Base-by-base conservation (phyloP, 2,329 filamentous ascomycete species). In the Davidsoniella virescens region DNA sequence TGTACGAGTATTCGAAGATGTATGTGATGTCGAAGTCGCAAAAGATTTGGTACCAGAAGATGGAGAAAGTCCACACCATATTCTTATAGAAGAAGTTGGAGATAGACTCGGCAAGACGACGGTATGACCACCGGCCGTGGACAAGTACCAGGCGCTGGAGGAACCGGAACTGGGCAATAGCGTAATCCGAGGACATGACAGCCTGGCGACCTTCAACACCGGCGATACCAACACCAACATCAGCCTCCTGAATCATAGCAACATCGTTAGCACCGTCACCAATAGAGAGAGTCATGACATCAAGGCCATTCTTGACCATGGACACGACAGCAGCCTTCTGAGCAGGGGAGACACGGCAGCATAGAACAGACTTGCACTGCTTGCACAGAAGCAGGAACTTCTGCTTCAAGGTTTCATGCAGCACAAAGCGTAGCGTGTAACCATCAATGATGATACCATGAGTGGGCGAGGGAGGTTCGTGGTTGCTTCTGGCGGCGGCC, bases 61-160 rank as follows among this genome's bases (percentile, higher is more conserved):
- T 84, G 41, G 83, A 77, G 61, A 95, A 90, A 0, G 87, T 92
- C 92, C 92, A 98, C 48, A 96, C 83, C 66, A 98, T 84, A 70
- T 96, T 98, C 82, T 98, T 98, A 78, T 96, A 98, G 72, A 98
- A 98, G 73, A 98, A 98, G 65, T 98, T 98, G 64, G 87, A 87
- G 60, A 93, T 95, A 44, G 82, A 85, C 69, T 98, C 92, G 26
- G 83, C 87, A 63, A 98, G 70, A 58, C 92, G 80, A 49, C 90
- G 78, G 67, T 98, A 98, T n/a, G 87, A 94, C 86, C 88, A 95
- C 52, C 88, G 78, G 52, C 88, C 88, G 62, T 95, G 88, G 4
- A 95, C 87, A 17, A 95, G 75, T 26, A 95, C 76, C 54, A 95
- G 71, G 50, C 88, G 73, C 58, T 87, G 82, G 47, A 95, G 70